phyloP scores from a whole-genome alignment of 345 rosid genomes.

The Boechera divaricarpa region DNA sequence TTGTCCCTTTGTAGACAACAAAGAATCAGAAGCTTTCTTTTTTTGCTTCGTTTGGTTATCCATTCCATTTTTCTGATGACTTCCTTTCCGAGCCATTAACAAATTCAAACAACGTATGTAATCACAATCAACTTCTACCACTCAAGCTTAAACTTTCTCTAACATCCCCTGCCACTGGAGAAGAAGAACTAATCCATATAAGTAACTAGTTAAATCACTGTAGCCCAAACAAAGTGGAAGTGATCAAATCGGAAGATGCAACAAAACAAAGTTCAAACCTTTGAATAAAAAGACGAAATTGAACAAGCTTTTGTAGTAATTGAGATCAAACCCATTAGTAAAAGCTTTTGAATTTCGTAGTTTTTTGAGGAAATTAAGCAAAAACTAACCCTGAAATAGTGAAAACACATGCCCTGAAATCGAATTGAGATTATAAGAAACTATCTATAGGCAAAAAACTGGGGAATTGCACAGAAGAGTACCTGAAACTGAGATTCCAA shows the following conservation, averaged over 20 bases:
- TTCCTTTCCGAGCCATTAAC: slow-evolving; percentile 85
- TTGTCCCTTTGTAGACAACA: slow-evolving; percentile 47
- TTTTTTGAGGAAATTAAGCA: neutral
- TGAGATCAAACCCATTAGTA: slow-evolving; percentile 36
- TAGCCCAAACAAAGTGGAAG: slow-evolving; percentile 7
- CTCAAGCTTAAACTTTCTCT: slow-evolving; percentile 20
- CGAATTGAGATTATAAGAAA: slow-evolving; percentile 1
- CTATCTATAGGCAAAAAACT: neutral
- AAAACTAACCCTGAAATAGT: neutral
- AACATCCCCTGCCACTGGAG: slow-evolving; percentile 43
- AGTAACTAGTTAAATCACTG: slow-evolving; percentile 9
- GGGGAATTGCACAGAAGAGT: slow-evolving; percentile 11
- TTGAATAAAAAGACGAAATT: slow-evolving; percentile 9
- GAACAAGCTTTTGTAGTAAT: neutral
- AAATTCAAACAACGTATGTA: slow-evolving; percentile 25
- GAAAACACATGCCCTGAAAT: neutral
- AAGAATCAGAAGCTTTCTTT: slow-evolving; percentile 57
- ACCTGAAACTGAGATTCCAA: slow-evolving; percentile 42
- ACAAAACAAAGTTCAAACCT: slow-evolving; percentile 1
- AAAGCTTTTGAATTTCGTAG: neutral
- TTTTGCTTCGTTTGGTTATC: slow-evolving; percentile 56
- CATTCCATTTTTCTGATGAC: slow-evolving; percentile 77
- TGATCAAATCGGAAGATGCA: slow-evolving; percentile 2
- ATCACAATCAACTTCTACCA: slow-evolving; percentile 36
- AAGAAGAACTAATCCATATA: slow-evolving; percentile 13